Conservation (phyloP, 2,329 filamentous ascomycete species). For the Taxawa tesnikishii region DNA sequence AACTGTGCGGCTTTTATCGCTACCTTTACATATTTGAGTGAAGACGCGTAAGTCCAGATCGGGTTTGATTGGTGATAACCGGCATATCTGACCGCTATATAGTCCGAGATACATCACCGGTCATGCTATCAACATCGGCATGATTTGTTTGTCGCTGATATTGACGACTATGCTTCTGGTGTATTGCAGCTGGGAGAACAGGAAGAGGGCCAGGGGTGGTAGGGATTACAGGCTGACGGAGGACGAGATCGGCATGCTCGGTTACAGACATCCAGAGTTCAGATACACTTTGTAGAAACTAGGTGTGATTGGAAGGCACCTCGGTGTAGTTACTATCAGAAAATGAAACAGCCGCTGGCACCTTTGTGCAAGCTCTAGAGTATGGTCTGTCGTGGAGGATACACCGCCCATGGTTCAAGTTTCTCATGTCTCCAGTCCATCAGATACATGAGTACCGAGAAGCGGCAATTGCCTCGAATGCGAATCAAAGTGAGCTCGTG, state of each 20-base stretch:
- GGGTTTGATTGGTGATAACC: no score
- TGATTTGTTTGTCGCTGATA: conserved; percentile 19
- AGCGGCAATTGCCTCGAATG: no score
- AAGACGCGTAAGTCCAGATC: conserved; percentile 26
- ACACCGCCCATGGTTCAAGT: no score
- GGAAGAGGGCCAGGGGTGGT: conserved; percentile 20
- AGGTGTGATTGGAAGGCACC: neutral
- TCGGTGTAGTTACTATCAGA: no score
- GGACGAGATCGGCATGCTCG: conserved; percentile 20
- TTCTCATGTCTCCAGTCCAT: no score
- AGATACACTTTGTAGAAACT: conserved; percentile 21
- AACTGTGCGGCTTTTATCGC: conserved; percentile 27
- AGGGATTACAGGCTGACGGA: conserved; percentile 19
- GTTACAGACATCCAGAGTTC: conserved; percentile 25
- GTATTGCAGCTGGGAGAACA: conserved; percentile 27
- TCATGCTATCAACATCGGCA: conserved; percentile 25
- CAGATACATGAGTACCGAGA: no score
- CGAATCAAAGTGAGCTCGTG: no score
- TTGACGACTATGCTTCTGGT: conserved; percentile 17
- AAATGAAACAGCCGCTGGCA: no score
- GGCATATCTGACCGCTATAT: no score
- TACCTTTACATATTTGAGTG: conserved; percentile 26
- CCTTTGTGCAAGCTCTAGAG: no score
- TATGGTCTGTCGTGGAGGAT: no score
- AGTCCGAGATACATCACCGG: conserved; percentile 23